Evolutionary conservation across 306 rosid species (phyloP).

Genomic region (Cercis canadensis): DNA sequence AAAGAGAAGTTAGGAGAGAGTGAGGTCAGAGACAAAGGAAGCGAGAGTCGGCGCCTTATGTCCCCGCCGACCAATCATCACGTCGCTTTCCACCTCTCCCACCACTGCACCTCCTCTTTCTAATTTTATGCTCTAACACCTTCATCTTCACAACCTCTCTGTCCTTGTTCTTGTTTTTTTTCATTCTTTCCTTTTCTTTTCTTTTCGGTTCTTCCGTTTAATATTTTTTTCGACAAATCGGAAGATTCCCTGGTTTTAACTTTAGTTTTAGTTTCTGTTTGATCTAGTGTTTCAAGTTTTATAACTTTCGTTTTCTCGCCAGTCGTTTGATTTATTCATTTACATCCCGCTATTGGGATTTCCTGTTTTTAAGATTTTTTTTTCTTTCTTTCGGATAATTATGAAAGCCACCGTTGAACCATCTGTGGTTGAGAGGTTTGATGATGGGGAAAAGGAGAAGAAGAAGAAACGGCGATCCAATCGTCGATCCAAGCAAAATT

Average conservation of each 20-base stretch:
- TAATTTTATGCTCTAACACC: neutral
- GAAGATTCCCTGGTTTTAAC: neutral
- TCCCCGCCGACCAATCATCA: conserved; percentile 26
- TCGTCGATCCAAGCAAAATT: conserved; percentile 71
- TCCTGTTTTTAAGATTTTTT: neutral
- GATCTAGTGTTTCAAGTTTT: neutral
- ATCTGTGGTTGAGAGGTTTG: conserved; percentile 57
- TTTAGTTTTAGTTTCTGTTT: too few species aligned
- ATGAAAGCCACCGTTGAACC: conserved; percentile 62
- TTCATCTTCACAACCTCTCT: neutral
- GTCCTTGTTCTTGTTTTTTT: neutral
- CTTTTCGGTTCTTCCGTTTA: neutral
- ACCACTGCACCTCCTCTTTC: neutral
- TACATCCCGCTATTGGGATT: neutral
- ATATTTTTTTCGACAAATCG: neutral
- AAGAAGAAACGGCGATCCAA: conserved; percentile 78
- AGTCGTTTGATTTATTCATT: conserved; percentile 11
- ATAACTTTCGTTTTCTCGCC: neutral
- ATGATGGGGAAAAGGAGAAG: conserved; percentile 81
- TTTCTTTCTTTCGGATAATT: neutral
- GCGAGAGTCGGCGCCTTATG: conserved; percentile 23
- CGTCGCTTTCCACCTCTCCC: neutral
- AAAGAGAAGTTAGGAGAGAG: too few species aligned
- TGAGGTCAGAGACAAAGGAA: neutral
- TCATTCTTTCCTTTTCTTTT: too few species aligned